Conservation (phyloP, 352 stramenopile genomes). For the Phytophthora cactorum region DNA sequence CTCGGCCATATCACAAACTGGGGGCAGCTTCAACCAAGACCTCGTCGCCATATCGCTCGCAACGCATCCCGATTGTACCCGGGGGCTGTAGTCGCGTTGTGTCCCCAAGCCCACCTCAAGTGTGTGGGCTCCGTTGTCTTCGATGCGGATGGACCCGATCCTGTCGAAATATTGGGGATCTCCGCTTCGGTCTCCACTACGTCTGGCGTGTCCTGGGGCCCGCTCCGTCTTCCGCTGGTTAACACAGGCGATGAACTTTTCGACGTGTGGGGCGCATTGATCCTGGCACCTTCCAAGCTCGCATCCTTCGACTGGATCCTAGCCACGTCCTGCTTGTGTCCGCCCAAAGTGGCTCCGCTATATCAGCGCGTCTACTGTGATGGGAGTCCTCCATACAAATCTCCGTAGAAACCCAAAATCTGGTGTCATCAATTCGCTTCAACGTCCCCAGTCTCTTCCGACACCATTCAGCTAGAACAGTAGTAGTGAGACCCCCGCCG, state of each 20-base stretch:
- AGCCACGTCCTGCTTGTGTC: neutral
- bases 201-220: constrained; percentile 3
- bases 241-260: constrained; percentile 28
- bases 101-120: constrained; percentile 19
- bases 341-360: neutral
- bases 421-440: constrained; percentile 49
- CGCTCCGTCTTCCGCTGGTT: constrained; percentile 22
- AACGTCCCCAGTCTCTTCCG: constrained; percentile 26
- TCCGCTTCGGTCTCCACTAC: constrained; percentile 18
- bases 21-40: constrained; percentile 15
- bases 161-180: neutral
- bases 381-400: constrained; percentile 1
- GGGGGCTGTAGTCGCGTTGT: constrained; percentile 24
- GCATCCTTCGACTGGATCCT: neutral
- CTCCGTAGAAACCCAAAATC: constrained; percentile 9
- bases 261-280: constrained; percentile 4
- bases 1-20: constrained; percentile 8
- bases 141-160: constrained; percentile 2
- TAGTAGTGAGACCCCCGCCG: constrained; percentile 36
- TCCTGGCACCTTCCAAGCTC: constrained; percentile 8
- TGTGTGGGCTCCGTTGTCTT: constrained; percentile 8
- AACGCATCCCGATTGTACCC: constrained; percentile 14
- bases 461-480: constrained; percentile 10
- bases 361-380: constrained; percentile 17
- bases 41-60: constrained; percentile 17